phyloP scores from a whole-genome alignment of 331 rosid species.

The Malus hybrid region DNA sequence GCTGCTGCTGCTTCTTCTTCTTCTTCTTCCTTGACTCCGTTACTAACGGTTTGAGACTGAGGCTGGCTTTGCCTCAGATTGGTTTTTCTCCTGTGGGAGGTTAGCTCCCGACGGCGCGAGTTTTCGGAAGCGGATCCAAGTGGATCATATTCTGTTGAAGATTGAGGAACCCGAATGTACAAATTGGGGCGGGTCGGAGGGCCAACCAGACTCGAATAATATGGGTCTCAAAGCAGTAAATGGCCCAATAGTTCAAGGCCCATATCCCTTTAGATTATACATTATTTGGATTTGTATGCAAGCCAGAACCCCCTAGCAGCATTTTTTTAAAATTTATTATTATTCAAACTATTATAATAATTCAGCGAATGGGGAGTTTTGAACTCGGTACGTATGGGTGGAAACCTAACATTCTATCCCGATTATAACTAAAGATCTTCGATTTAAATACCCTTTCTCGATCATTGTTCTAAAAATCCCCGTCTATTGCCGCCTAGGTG shows the following conservation, averaged over 20 bases:
- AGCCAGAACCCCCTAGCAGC: too few relatives aligned
- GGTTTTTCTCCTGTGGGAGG: background rate
- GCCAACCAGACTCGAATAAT: background rate
- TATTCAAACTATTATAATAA: too few relatives aligned
- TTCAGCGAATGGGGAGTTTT: rapidly evolving
- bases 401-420: rapidly evolving
- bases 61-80: background rate
- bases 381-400: rapidly evolving
- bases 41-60: background rate
- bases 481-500: too few relatives aligned
- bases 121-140: background rate
- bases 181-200: background rate
- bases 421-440: too few relatives aligned
- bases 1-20: background rate
- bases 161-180: background rate
- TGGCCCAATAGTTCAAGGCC: too few relatives aligned
- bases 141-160: background rate
- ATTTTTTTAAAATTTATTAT: too few relatives aligned
- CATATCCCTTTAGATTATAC: too few relatives aligned
- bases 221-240: background rate
- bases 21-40: background rate
- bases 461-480: too few relatives aligned
- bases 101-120: background rate
- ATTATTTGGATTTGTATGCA: too few relatives aligned
- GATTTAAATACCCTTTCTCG: too few relatives aligned